Conservation (phyloP, 306 rosid genomes). For the Styphnolobium japonicum region DNA sequence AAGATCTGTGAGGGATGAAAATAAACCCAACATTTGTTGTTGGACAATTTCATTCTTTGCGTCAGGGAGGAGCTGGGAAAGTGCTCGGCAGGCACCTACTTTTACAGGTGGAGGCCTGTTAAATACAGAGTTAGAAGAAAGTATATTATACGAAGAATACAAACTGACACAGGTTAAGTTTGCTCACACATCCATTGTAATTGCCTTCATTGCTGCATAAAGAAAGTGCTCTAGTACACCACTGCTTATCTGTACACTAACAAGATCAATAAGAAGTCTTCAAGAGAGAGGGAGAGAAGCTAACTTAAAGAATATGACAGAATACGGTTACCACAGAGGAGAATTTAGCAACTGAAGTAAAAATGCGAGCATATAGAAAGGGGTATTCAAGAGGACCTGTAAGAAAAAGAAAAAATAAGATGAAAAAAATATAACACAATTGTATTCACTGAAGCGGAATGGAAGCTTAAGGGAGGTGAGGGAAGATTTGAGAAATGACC, state of each 20-base stretch:
- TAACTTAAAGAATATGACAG: not conserved
- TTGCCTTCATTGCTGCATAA: constrained; percentile 67
- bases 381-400: constrained; percentile 80
- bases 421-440: not conserved
- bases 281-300: not conserved
- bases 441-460: constrained; percentile 20
- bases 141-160: constrained; percentile 10
- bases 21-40: constrained; percentile 66
- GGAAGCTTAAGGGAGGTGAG: not conserved
- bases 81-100: constrained; percentile 95
- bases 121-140: constrained; percentile 22
- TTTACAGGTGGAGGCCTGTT: constrained; percentile 86
- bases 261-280: constrained; percentile 16
- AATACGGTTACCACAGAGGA: constrained; percentile 68
- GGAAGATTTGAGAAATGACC: constrained; percentile 40
- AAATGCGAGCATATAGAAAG: constrained; percentile 84
- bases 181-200: constrained; percentile 77
- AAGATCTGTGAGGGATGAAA: constrained; percentile 79
- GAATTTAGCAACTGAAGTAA: constrained; percentile 75
- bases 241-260: constrained; percentile 56
- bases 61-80: constrained; percentile 81
- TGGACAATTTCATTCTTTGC: constrained; percentile 61
- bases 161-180: constrained; percentile 11
- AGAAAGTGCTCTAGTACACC: constrained; percentile 66
- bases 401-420: constrained; percentile 15